phyloP scores from a whole-genome alignment of 345 rosid species.

The Punica granatum region DNA sequence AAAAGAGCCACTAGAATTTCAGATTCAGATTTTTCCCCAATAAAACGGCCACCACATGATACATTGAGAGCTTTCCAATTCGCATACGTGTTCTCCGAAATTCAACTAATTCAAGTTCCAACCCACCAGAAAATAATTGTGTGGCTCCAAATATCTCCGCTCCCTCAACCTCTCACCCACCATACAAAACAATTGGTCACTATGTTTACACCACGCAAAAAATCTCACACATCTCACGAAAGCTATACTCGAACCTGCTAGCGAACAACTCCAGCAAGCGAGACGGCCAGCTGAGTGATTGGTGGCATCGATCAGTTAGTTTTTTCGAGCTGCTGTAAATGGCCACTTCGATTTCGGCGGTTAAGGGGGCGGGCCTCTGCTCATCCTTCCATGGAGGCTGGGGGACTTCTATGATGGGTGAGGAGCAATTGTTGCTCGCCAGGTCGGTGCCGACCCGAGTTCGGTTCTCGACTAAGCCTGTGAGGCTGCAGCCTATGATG shows the following conservation, averaged over 20 bases:
- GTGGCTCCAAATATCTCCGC: conserved; percentile 33
- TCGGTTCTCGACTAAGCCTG: conserved; percentile 31
- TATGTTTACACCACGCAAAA: neutral
- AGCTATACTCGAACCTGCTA: neutral
- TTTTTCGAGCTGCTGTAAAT: conserved; percentile 12
- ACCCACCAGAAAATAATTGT: conserved; percentile 11
- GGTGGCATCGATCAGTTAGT: neutral
- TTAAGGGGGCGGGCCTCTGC: conserved; percentile 25
- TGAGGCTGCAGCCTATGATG: conserved; percentile 56
- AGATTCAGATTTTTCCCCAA: conserved; percentile 4
- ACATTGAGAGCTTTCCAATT: neutral
- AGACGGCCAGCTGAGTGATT: neutral
- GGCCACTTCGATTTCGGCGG: conserved; percentile 49
- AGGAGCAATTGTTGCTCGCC: conserved; percentile 30
- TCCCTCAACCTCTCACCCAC: neutral
- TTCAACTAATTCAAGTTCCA: neutral
- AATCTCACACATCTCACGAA: conserved; percentile 6
- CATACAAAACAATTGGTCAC: conserved; percentile 21
- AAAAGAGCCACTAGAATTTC: conserved; percentile 5
- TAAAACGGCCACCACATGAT: conserved; percentile 6
- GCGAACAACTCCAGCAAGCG: neutral
- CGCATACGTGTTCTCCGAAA: conserved; percentile 19
- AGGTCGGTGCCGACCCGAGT: conserved; percentile 33
- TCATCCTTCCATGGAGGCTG: conserved; percentile 49
- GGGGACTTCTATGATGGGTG: conserved; percentile 44